Conservation (phyloP, 805 yeast species). For the Debaryomyces maramus region DNA sequence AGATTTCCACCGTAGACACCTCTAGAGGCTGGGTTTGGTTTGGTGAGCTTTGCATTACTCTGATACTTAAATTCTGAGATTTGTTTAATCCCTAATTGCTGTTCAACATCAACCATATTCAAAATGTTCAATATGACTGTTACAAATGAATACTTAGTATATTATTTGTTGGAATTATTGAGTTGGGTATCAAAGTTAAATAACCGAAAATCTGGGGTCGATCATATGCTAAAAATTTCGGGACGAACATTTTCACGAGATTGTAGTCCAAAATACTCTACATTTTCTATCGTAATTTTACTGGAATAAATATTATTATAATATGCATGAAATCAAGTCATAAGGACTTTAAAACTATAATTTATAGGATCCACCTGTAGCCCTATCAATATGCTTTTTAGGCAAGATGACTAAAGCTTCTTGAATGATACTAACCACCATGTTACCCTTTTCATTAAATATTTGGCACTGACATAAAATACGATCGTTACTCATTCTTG, state of each 20-base stretch:
- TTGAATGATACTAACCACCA: slow-evolving; percentile 62
- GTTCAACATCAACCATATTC: slow-evolving; percentile 4
- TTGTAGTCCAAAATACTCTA: too few relatives aligned
- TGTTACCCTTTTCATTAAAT: slow-evolving; percentile 47
- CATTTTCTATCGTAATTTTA: too few relatives aligned
- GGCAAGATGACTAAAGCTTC: slow-evolving; percentile 54
- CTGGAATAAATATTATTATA: too few relatives aligned
- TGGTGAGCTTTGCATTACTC: slow-evolving; percentile 22
- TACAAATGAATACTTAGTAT: too few relatives aligned
- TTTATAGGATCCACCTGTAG: slow-evolving; percentile 6
- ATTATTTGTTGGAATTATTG: too few relatives aligned
- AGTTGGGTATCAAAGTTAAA: too few relatives aligned
- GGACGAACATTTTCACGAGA: too few relatives aligned
- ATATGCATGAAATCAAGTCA: too few relatives aligned
- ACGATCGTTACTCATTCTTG: slow-evolving; percentile 53
- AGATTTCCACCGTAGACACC: slow-evolving; percentile 37
- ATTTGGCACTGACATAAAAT: slow-evolving; percentile 59
- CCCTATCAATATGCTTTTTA: slow-evolving; percentile 5
- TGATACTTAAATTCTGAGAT: slow-evolving; percentile 14
- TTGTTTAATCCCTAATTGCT: slow-evolving; percentile 20
- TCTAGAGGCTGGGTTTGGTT: slow-evolving; percentile 22
- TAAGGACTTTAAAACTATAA: too few relatives aligned
- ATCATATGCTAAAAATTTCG: too few relatives aligned
- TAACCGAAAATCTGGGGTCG: too few relatives aligned
- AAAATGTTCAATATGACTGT: too few relatives aligned